Evolutionary conservation across 192 early-diverging fungal genomes (phyloP).

Genomic region (Cetraspora pellucida): DNA sequence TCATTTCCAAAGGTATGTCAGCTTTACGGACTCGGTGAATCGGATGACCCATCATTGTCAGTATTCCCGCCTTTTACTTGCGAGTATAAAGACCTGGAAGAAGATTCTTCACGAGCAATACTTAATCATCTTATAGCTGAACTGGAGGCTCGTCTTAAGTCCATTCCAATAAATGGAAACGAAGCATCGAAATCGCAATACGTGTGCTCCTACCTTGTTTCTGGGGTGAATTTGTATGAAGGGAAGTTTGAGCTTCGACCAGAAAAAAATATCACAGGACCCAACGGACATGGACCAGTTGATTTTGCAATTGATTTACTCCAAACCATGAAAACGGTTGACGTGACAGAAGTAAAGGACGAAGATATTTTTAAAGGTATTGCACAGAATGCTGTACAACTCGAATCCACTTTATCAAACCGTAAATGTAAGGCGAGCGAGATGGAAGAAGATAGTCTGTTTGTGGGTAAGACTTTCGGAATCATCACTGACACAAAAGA

Average conservation of each 20-base stretch:
- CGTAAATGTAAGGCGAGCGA: constrained; percentile 32
- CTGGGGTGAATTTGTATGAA: neutral
- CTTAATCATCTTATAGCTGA: constrained; percentile 14
- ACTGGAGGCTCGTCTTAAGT: neutral
- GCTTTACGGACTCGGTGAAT: constrained; percentile 1
- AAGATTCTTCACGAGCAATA: neutral
- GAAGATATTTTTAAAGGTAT: constrained; percentile 38
- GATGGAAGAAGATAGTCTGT: constrained; percentile 19
- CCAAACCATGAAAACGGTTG: constrained; percentile 10
- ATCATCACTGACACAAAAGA: constrained; percentile 36
- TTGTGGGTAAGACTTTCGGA: constrained; percentile 36
- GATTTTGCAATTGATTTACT: constrained; percentile 14
- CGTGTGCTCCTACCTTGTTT: constrained; percentile 8
- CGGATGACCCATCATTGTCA: neutral
- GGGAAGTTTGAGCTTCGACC: constrained; percentile 10
- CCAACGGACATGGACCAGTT: constrained; percentile 14
- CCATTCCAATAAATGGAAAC: constrained; percentile 14
- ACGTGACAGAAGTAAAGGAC: constrained; percentile 36
- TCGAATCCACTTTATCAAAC: constrained; percentile 37
- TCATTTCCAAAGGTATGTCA: constrained; percentile 5
- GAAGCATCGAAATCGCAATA: constrained; percentile 14
- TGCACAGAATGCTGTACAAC: constrained; percentile 38
- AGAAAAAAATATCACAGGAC: constrained; percentile 19
- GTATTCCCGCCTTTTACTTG: constrained; percentile 1
- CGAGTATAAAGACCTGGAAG: neutral